Evolutionary conservation across 345 rosid species (phyloP), one percentile per base, ranked within the genome.

Genomic region (Chamaenerion angustifolium): DNA sequence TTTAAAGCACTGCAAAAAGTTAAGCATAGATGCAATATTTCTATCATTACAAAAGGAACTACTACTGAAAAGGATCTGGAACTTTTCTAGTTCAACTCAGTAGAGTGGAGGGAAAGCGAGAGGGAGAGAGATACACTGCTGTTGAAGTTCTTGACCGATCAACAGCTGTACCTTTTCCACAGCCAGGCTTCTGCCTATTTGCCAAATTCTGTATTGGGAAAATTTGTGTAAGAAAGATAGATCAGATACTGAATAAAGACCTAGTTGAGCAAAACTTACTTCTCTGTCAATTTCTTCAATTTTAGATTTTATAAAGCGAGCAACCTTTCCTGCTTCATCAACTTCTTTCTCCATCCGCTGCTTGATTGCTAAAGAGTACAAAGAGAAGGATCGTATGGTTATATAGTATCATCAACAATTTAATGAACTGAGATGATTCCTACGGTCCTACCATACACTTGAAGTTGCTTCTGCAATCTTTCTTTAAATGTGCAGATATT

Each of bases 271-370:
- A 31, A 31, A 16, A 18, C 43, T 57, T 55, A 84, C 98, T 77
- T 92, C 98, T 63, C 67, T 77, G 64, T 85, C 98, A 54, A 86
- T 64, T 65, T 86, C 95, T 66, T 90, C 95, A 44, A 90, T 81
- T 59, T 86, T 90, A 42, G 81, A 69, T 71, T 90, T 86, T 25
- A 78, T 49, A 54, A 68, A 65, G 56, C 82, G 92, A 63, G 88
- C 73, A 65, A 83, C 68, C 74, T 73, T 75, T 51, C 84, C 81
- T 61, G 86, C 98, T 73, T 90, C 95, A 56, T 85, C 98, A 54
- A 90, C 92, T 72, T 90, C 95, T 75, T 71, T 81, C 66, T 83
- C 95, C 98, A 90, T 90, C 51, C 81, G 68, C 64, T 85, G 80
- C 68, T 81, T 90, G 80, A 90, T 90, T 56, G 81, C 98, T 90